Conservation (phyloP, 1,139 yeast genomes). For the Wickerhamiella infanticola region DNA sequence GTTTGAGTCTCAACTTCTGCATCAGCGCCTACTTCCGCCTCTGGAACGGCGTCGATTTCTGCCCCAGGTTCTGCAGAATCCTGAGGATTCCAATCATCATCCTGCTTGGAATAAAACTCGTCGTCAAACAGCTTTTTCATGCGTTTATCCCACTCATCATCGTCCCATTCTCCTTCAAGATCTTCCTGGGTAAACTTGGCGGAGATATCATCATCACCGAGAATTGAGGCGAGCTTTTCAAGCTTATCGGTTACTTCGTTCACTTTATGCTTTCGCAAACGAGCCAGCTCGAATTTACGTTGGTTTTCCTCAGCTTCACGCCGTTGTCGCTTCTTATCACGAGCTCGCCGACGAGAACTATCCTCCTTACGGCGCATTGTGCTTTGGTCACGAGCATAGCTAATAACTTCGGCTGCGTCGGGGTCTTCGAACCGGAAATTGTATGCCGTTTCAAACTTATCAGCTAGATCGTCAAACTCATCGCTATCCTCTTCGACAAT, state of each 20-base stretch:
- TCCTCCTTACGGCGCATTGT: conserved; percentile 72
- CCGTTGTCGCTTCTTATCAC: conserved; percentile 53
- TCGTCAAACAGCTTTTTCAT: conserved; percentile 67
- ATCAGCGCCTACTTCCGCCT: conserved; percentile 10
- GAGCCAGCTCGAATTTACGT: conserved; percentile 46
- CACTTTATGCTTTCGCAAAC: conserved; percentile 60
- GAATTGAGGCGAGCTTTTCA: conserved; percentile 61
- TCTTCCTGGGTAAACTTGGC: conserved; percentile 39
- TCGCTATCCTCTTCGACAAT: conserved; percentile 49
- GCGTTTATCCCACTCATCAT: conserved; percentile 79
- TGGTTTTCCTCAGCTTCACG: conserved; percentile 38
- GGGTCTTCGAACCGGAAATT: conserved; percentile 93
- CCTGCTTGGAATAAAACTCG: conserved; percentile 25
- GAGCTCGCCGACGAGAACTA: conserved; percentile 61
- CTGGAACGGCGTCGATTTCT: conserved; percentile 23
- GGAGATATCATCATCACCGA: conserved; percentile 60
- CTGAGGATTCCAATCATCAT: conserved; percentile 18
- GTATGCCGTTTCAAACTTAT: conserved; percentile 78
- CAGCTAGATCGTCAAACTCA: conserved; percentile 85
- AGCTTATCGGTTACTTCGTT: conserved; percentile 67
- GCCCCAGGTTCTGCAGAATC: conserved; percentile 17
- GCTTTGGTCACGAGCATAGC: conserved; percentile 94
- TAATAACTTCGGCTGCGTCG: conserved; percentile 73
- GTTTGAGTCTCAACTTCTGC: neutral
- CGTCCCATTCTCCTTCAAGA: conserved; percentile 78